phyloP scores from a whole-genome alignment of 2,329 filamentous ascomycete species.

The Fusarium sp. region DNA sequence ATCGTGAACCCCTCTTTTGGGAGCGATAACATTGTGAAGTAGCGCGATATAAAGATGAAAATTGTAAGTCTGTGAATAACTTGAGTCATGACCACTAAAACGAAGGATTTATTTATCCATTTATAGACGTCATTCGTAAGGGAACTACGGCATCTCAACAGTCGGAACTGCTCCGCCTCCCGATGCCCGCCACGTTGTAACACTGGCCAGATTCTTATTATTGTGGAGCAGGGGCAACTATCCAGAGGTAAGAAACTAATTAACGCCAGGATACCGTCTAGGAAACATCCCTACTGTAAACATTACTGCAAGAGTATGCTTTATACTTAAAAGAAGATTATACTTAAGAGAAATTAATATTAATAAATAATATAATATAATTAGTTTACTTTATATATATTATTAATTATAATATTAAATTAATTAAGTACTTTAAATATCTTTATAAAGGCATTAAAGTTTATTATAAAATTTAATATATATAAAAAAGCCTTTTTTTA shows the following conservation, averaged over 20 bases:
- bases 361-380: too few relatives aligned
- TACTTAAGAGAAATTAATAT: too few relatives aligned
- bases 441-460: too few relatives aligned
- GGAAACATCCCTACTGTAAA: not conserved
- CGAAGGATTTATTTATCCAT: not conserved
- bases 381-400: too few relatives aligned
- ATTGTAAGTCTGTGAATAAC: not conserved
- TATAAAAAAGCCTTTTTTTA: too few relatives aligned
- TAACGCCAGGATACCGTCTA: not conserved
- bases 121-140: not conserved
- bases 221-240: too few relatives aligned
- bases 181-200: not conserved
- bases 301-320: not conserved
- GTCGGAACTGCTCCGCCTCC: not conserved
- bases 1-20: not conserved
- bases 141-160: not conserved
- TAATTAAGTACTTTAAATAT: too few relatives aligned
- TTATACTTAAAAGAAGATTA: too few relatives aligned
- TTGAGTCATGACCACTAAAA: not conserved
- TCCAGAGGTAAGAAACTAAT: not conserved
- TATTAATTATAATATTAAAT: too few relatives aligned
- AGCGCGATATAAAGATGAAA: not conserved
- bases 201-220: not conserved
- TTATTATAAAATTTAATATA: too few relatives aligned
- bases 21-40: not conserved